These are phyloP conservation scores for Trichoderma atrobrunneum DNA, from an alignment of 2,329 filamentous ascomycete genomes.

Conservation along the genomic window DNA sequence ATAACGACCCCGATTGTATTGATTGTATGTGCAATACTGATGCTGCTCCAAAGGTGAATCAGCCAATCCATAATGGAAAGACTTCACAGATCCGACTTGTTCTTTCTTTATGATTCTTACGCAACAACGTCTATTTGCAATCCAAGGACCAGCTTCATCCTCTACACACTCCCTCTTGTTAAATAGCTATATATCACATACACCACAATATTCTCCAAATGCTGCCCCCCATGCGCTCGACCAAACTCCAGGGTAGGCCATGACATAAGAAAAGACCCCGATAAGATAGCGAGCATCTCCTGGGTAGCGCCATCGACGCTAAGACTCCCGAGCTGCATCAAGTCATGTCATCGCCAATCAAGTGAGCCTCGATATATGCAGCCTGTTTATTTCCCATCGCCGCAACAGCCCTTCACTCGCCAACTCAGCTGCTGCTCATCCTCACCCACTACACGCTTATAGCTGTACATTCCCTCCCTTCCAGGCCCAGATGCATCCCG, in stretches of 20 bases:
- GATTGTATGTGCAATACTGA: neutral
- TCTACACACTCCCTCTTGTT: neutral
- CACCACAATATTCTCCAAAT: neutral
- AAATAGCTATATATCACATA: neutral
- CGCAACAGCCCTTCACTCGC: neutral
- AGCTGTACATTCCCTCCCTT: neutral
- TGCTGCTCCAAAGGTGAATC: neutral
- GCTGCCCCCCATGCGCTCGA: neutral
- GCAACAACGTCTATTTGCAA: neutral
- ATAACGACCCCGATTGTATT: neutral
- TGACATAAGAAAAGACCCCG: neutral
- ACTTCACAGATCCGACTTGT: neutral
- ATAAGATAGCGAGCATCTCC: slow-evolving; percentile 2
- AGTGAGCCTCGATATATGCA: neutral
- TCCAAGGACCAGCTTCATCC: neutral
- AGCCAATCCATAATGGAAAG: neutral
- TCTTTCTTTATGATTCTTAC: neutral
- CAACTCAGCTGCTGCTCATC: neutral
- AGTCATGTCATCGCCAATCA: slow-evolving; percentile 13
- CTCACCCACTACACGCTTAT: neutral
- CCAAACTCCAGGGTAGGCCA: neutral
- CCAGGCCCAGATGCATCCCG: slow-evolving; percentile 12
- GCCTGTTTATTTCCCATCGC: neutral
- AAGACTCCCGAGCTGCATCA: neutral
- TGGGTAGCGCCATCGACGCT: slow-evolving; percentile 10